phyloP scores from a whole-genome alignment of 805 yeast genomes.

The Maudiozyma turicensis region DNA sequence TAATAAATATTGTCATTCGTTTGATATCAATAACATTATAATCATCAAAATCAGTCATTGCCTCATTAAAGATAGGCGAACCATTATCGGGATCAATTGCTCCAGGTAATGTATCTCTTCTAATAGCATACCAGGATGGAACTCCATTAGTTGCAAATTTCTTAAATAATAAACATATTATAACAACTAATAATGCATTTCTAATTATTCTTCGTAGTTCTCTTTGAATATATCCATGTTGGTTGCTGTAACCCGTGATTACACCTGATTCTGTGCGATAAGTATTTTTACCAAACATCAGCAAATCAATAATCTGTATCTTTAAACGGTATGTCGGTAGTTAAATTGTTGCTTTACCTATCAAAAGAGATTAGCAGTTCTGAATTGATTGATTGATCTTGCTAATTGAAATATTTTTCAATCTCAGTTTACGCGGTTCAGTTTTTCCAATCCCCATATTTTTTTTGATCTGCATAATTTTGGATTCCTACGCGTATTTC shows the following conservation, averaged over 20 bases:
- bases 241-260: neutral
- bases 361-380: no score
- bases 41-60: slow-evolving; percentile 16
- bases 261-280: neutral
- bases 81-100: no score
- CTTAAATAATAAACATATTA: neutral
- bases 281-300: neutral
- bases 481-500: no score
- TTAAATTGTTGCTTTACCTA: no score
- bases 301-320: no score
- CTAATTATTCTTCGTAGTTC: neutral
- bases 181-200: neutral
- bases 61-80: slow-evolving; percentile 6
- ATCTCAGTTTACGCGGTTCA: no score
- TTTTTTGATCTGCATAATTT: no score
- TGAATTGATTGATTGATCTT: no score
- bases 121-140: neutral
- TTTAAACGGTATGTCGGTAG: no score
- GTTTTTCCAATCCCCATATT: no score
- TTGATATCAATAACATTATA: slow-evolving; percentile 17
- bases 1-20: slow-evolving; percentile 10
- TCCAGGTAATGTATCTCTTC: neutral
- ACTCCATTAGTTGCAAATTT: neutral
- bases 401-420: no score
- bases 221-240: neutral